phyloP scores from a whole-genome alignment of 352 stramenopile genomes.

The Phytophthora melonis region DNA sequence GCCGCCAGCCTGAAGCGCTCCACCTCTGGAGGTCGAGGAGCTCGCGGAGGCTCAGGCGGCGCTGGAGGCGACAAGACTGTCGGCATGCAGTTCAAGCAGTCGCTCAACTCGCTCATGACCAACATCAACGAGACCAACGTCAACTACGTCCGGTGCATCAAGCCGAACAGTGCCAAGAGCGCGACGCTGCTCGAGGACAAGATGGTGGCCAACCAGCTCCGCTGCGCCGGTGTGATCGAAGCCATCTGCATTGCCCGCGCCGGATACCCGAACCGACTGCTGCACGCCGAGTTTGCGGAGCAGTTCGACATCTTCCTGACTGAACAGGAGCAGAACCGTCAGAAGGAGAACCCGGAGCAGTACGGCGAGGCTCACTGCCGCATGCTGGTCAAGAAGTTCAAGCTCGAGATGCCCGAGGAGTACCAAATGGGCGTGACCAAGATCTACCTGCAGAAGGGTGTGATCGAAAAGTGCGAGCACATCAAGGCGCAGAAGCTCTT shows the following conservation, averaged over 20 bases:
- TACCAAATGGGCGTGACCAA: slow-evolving; percentile 87
- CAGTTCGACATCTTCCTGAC: slow-evolving; percentile 80
- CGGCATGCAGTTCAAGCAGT: slow-evolving; percentile 85
- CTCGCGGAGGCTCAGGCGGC: slow-evolving; percentile 12
- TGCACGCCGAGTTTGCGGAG: slow-evolving; percentile 77
- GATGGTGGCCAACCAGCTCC: slow-evolving; percentile 85
- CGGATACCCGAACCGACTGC: slow-evolving; percentile 80
- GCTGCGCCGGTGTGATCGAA: slow-evolving; percentile 84
- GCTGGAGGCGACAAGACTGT: slow-evolving; percentile 58
- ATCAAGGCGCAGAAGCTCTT: slow-evolving; percentile 75
- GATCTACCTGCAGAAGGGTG: slow-evolving; percentile 89
- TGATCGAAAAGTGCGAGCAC: slow-evolving; percentile 77
- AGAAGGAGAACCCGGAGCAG: slow-evolving; percentile 39
- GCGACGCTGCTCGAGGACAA: slow-evolving; percentile 61
- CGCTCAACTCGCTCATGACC: slow-evolving; percentile 72
- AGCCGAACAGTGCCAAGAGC: slow-evolving; percentile 84
- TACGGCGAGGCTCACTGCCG: slow-evolving; percentile 48
- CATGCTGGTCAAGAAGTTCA: slow-evolving; percentile 67
- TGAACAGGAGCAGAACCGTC: slow-evolving; percentile 42
- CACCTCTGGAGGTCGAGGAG: slow-evolving; percentile 35
- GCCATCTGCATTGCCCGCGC: slow-evolving; percentile 81
- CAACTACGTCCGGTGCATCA: slow-evolving; percentile 89
- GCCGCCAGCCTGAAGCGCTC: slow-evolving; percentile 31
- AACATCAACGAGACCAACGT: slow-evolving; percentile 80
- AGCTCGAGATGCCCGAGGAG: slow-evolving; percentile 67